Evolutionary conservation across 2,329 filamentous ascomycete species (phyloP), one percentile per base, ranked within the genome.

Genomic region (Coniochaeta ligniaria): DNA sequence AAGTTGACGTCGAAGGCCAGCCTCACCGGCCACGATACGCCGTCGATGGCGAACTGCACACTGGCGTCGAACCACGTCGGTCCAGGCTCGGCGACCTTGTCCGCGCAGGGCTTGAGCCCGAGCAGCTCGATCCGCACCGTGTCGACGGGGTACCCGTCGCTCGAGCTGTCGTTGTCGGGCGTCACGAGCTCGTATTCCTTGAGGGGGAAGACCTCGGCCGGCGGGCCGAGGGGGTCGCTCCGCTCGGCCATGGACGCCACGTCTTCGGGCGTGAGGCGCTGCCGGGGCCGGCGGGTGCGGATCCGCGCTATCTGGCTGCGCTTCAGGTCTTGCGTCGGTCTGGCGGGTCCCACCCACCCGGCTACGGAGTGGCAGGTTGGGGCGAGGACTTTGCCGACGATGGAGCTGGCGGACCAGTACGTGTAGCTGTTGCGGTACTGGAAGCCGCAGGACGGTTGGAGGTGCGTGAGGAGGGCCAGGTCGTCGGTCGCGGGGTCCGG

Each of bases 371-470:
- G 83, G 66, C 89, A 90, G 0, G 88, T 91, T 26, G 88, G 86
- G 43, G 85, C 88, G 8, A 92, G 77, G 2, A 92, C 89, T 69
- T 91, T 92, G 41, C 89, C 89, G 2, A 92, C 86, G 60, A 92
- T 89, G 66, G 83, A 89, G 22, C 82, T 78, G 14, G 85, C 83
- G 3, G 88, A 85, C 89, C 89, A 92, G 76, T 92, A 92, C 1
- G 89, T 92, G 69, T 88, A 88, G 60, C 85, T 87, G 66, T 78
- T 82, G 61, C 87, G 86, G 70, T 92, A 91, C 73, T 92, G 89
- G 68, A 92, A 91, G 17, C 89, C 89, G 64, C 86, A 86, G 65
- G 86, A 79, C 0, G 87, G 87, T 61, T 88, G 82, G 65, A 88
- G 80, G 66, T 91, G 86, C 1, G 85, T 87, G 9, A 92, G 80